phyloP scores from a whole-genome alignment of 1,284 basidiomycete species.

The Marasmius oreades region DNA sequence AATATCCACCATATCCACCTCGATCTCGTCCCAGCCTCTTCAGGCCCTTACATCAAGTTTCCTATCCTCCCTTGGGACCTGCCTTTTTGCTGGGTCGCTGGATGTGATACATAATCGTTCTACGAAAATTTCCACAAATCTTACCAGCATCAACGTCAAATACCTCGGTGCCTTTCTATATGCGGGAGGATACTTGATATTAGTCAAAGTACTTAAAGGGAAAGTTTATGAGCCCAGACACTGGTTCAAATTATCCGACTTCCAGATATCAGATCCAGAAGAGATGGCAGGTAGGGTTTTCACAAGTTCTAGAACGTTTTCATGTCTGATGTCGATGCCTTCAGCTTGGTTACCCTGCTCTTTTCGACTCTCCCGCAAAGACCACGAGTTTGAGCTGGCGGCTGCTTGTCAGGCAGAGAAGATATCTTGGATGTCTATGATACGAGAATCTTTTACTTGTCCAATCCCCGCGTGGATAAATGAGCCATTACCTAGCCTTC shows the following conservation, averaged over 20 bases:
- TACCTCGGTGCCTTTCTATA: constrained; percentile 90
- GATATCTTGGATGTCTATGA: constrained; percentile 73
- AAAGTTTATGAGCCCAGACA: constrained; percentile 82
- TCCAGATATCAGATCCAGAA: constrained; percentile 67
- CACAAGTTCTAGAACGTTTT: constrained; percentile 10
- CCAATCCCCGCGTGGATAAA: constrained; percentile 43
- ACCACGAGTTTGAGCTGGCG: constrained; percentile 79
- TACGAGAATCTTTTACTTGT: constrained; percentile 45
- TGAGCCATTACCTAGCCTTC: constrained; percentile 60
- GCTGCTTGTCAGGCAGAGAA: constrained; percentile 82
- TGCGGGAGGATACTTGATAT: constrained; percentile 76
- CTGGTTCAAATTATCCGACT: constrained; percentile 77
- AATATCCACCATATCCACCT: constrained; percentile 23
- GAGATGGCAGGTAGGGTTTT: constrained; percentile 52
- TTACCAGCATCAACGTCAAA: constrained; percentile 66
- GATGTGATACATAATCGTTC: constrained; percentile 75
- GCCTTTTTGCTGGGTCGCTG: constrained; percentile 75
- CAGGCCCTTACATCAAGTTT: constrained; percentile 48
- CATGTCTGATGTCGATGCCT: constrained; percentile 7
- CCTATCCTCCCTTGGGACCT: constrained; percentile 67
- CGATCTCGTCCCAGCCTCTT: constrained; percentile 22
- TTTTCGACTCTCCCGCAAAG: constrained; percentile 67
- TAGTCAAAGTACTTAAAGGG: constrained; percentile 82
- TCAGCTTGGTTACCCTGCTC: constrained; percentile 71
- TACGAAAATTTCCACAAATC: constrained; percentile 30